Conservation (phyloP, 768 basidiomycete genomes). For the Paxillus ammoniavirescens region DNA sequence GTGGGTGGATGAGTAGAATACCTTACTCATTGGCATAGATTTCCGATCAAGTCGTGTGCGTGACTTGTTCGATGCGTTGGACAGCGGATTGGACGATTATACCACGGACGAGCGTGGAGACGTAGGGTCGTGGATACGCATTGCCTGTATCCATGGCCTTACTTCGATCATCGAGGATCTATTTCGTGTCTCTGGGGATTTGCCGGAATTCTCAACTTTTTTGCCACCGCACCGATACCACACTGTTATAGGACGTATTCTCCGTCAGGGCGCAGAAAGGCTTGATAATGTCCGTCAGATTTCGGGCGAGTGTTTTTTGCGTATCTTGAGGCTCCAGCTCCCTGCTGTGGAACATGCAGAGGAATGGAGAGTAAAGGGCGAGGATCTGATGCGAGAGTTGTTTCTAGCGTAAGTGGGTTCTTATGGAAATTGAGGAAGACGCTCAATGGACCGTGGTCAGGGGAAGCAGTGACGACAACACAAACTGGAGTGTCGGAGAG, state of each 20-base stretch:
- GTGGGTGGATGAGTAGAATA: slow-evolving; percentile 3
- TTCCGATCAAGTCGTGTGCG: slow-evolving; percentile 45
- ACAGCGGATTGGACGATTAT: slow-evolving; percentile 86
- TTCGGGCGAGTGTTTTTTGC: slow-evolving; percentile 62
- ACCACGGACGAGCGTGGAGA: slow-evolving; percentile 94
- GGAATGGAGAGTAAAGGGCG: slow-evolving; percentile 53
- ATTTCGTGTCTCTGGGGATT: slow-evolving; percentile 40
- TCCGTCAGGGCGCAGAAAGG: slow-evolving; percentile 89
- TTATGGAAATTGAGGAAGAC: not conserved
- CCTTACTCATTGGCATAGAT: slow-evolving; percentile 35
- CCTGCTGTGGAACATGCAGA: slow-evolving; percentile 41
- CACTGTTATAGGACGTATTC: slow-evolving; percentile 56
- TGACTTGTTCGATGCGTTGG: slow-evolving; percentile 52
- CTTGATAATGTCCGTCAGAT: slow-evolving; percentile 87
- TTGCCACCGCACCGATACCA: slow-evolving; percentile 60
- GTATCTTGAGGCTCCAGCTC: slow-evolving; percentile 46
- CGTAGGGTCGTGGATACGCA: slow-evolving; percentile 93
- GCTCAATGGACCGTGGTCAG: slow-evolving; percentile 22
- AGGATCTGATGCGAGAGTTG: slow-evolving; percentile 47
- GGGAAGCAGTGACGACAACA: slow-evolving; percentile 29
- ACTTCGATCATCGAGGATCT: slow-evolving; percentile 52
- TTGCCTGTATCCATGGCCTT: slow-evolving; percentile 70
- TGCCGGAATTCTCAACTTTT: slow-evolving; percentile 53
- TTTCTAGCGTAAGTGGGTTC: slow-evolving; percentile 46
- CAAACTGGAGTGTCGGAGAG: slow-evolving; percentile 65